Evolutionary conservation across 495 filamentous ascomycete species (phyloP).

Genomic region (Pyronema omphalodes): DNA sequence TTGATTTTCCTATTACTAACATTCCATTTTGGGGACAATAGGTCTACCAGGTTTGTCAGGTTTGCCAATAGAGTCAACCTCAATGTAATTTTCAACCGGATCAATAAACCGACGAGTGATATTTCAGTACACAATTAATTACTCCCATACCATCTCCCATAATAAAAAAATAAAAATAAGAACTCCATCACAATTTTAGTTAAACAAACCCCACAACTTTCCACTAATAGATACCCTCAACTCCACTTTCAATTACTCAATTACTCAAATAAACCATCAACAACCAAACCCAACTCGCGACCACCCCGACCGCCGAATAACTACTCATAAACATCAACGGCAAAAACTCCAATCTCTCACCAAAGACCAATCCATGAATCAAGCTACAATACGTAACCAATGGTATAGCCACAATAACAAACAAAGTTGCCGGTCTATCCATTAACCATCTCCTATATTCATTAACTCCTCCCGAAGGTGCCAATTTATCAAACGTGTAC

Average conservation of each 20-base stretch:
- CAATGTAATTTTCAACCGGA: too few species aligned
- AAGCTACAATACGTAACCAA: constrained; percentile 78
- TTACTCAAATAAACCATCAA: constrained; percentile 70
- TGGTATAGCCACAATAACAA: constrained; percentile 73
- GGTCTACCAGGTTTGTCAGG: too few species aligned
- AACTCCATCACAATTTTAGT: too few species aligned
- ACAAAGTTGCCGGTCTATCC: constrained; percentile 75
- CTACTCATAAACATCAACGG: constrained; percentile 94
- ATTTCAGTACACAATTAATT: too few species aligned
- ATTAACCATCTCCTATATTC: constrained; percentile 61
- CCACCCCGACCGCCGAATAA: constrained; percentile 85
- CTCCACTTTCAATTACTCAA: neutral
- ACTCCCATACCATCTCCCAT: too few species aligned
- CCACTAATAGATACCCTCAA: too few species aligned
- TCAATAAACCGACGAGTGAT: too few species aligned
- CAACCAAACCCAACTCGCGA: constrained; percentile 93
- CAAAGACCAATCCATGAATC: constrained; percentile 64
- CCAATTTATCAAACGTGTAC: constrained; percentile 65
- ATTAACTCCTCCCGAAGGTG: constrained; percentile 38
- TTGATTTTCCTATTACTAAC: too few species aligned
- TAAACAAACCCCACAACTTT: too few species aligned
- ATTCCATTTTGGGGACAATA: too few species aligned
- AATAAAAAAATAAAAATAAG: too few species aligned
- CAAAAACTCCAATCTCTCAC: constrained; percentile 68
- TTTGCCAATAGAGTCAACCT: too few species aligned